Percentiles rank a stretch among this genome's conserved stretches.
Evolutionary conservation across 202 grass and related monocot species (phyloP).

Genomic region (Dendrocalamus latiflorus): DNA sequence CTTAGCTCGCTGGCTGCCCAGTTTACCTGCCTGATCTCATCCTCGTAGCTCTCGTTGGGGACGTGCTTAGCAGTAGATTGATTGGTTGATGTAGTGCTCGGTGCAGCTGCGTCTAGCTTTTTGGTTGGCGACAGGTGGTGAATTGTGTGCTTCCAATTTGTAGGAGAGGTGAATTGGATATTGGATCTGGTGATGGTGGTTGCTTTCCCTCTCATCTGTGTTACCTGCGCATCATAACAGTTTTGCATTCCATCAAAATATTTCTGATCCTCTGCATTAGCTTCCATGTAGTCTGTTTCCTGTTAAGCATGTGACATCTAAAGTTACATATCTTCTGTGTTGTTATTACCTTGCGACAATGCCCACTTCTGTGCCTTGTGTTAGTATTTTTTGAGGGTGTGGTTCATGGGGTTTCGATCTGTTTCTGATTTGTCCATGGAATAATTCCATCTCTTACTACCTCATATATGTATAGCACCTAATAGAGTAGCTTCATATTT

Average conservation of each 20-base stretch:
- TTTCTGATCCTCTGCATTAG: background rate
- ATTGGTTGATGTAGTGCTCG: background rate
- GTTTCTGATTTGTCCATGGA: background rate
- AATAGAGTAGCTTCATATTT: background rate
- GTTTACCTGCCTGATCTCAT: background rate
- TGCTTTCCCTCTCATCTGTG: background rate
- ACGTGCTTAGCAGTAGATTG: background rate
- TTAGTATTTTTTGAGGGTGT: background rate
- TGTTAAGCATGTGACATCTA: background rate
- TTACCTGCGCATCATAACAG: background rate
- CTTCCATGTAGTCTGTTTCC: background rate
- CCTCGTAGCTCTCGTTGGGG: background rate
- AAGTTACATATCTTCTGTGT: background rate
- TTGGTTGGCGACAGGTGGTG: background rate
- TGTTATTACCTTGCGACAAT: background rate
- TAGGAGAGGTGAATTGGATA: background rate
- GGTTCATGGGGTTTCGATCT: background rate
- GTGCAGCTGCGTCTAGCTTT: background rate
- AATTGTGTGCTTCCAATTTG: background rate
- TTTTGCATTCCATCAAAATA: background rate
- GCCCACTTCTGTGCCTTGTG: background rate
- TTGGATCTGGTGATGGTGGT: constrained; percentile 11
- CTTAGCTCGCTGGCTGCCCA: background rate
- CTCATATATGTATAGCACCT: background rate
- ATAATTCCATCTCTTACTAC: background rate